Conservation (phyloP, 305 asterid species). For the Withania somnifera region DNA sequence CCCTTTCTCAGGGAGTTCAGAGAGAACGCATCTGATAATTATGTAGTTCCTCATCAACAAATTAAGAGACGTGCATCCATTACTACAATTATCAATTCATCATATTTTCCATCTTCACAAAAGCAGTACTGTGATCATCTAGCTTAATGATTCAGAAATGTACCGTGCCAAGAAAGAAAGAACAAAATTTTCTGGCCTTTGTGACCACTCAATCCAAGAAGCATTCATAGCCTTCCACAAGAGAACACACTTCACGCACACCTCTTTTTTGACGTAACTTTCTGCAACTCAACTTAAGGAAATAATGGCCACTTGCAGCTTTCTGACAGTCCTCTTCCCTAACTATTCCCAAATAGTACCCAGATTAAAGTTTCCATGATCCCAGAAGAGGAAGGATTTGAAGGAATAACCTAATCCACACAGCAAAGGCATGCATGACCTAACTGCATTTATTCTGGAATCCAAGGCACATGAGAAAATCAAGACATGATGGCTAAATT, state of each 20-base stretch:
- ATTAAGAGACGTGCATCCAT: not conserved
- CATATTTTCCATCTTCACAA: not conserved
- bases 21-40: not conserved
- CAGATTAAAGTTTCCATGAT: not conserved
- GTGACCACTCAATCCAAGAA: not conserved
- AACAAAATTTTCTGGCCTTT: not conserved
- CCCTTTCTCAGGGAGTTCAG: not conserved
- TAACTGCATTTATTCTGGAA: not conserved
- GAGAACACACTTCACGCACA: not conserved
- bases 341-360: not conserved
- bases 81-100: not conserved
- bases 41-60: not conserved
- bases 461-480: not conserved
- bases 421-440: not conserved
- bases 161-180: not conserved
- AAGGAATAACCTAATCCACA: not conserved
- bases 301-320: not conserved
- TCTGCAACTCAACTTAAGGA: not conserved
- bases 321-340: not conserved
- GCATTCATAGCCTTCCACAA: not conserved
- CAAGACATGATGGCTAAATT: not conserved
- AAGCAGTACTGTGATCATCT: not conserved
- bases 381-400: not conserved
- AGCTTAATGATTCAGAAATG: not conserved
- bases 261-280: not conserved